Conservation (phyloP, 2,329 filamentous ascomycete genomes). For the Chaetothyriales sp. region DNA sequence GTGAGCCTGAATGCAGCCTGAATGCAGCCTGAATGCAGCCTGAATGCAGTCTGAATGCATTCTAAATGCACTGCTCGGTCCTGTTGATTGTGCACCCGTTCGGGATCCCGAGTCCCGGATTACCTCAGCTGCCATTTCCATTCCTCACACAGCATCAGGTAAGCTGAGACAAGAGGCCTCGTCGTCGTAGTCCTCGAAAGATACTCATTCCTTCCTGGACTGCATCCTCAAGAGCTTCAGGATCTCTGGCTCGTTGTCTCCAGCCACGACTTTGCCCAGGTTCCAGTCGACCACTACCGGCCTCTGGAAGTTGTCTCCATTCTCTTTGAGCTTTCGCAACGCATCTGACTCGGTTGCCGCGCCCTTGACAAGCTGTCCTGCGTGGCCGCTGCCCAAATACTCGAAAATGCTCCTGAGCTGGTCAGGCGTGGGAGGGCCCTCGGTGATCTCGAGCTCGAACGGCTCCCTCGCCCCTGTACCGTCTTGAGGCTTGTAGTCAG, state of each 20-base stretch:
- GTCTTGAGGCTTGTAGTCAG: conserved; percentile 49
- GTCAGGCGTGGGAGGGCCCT: conserved; percentile 63
- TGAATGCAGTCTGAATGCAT: too few relatives aligned
- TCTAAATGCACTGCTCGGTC: too few relatives aligned
- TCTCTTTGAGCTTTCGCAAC: conserved; percentile 61
- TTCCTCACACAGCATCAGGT: too few relatives aligned
- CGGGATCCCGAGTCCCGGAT: too few relatives aligned
- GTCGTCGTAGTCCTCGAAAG: too few relatives aligned
- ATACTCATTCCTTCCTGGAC: conserved; percentile 2
- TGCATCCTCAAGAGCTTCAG: conserved; percentile 55
- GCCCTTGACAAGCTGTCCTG: conserved; percentile 56
- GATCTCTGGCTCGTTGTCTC: conserved; percentile 78
- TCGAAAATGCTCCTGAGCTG: conserved; percentile 75
- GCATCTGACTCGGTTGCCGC: conserved; percentile 65
- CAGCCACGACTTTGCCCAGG: conserved; percentile 64
- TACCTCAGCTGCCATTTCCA: too few relatives aligned
- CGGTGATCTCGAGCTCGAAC: conserved; percentile 79
- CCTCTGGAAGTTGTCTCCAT: conserved; percentile 52
- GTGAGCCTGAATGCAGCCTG: too few relatives aligned
- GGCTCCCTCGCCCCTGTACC: conserved; percentile 44
- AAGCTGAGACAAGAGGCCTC: too few relatives aligned
- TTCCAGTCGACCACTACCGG: conserved; percentile 93
- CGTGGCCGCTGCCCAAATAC: conserved; percentile 55
- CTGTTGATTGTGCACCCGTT: too few relatives aligned
- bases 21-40: too few relatives aligned